Conservation (phyloP, 1,284 basidiomycete genomes). For the Irpex sp. region DNA sequence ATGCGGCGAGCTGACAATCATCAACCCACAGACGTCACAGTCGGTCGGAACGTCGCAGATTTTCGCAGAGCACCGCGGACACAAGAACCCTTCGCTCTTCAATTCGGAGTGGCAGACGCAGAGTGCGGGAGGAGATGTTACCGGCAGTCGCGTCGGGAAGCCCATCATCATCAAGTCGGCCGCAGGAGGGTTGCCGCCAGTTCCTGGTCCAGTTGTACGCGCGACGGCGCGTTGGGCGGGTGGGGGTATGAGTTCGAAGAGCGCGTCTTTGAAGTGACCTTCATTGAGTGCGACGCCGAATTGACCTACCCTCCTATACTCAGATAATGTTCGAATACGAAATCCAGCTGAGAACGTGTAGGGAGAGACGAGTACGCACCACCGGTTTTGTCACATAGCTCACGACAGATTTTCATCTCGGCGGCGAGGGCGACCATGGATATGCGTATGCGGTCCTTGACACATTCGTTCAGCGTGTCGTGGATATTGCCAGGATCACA, state of each 20-base stretch:
- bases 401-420: slow-evolving; percentile 96
- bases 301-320: slow-evolving; percentile 50
- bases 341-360: not conserved
- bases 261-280: slow-evolving; percentile 91
- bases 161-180: slow-evolving; percentile 99
- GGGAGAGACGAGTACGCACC: slow-evolving; percentile 47
- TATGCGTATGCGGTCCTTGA: slow-evolving; percentile 83
- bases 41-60: slow-evolving; percentile 98
- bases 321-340: too few relatives aligned
- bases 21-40: slow-evolving; percentile 94
- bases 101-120: slow-evolving; percentile 94
- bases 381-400: slow-evolving; percentile 85
- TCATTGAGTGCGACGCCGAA: slow-evolving; percentile 98
- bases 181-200: slow-evolving; percentile 46
- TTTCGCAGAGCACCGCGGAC: slow-evolving; percentile 89
- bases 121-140: slow-evolving; percentile 75
- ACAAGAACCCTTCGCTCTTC: slow-evolving; percentile 89
- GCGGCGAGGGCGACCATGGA: slow-evolving; percentile 92
- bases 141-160: slow-evolving; percentile 90
- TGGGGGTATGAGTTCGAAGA: slow-evolving; percentile 95
- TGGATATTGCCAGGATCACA: slow-evolving; percentile 98
- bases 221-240: slow-evolving; percentile 75
- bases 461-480: slow-evolving; percentile 81
- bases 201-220: slow-evolving; percentile 43
- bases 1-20: slow-evolving; percentile 97